Base-by-base conservation (phyloP, 306 rosid species). In the Hippophae gyantsensis region DNA sequence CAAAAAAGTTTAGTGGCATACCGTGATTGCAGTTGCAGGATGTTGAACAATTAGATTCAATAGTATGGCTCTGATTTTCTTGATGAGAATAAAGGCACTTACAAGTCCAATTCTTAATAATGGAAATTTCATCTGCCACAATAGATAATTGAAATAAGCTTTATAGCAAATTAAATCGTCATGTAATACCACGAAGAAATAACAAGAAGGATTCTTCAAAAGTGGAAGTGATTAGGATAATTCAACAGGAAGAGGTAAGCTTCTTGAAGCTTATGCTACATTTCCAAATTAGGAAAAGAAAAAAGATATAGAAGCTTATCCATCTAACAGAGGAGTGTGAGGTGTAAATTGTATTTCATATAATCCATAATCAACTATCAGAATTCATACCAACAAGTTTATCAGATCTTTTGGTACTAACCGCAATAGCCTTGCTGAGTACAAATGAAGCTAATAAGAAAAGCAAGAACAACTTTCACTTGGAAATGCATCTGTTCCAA, bases 21-120 rank as follows among this genome's bases (percentile, higher is more conserved):
- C 96, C 99, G 78, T 71, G 79, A 64, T 60, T 83, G 69, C 99
- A 92, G 58, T 77, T 81, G 72, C 99, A 92, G 70, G 93, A 88
- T 11, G 84, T 60, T 44, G 98, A 81, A 80, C 99, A 92, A 74
- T 88, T 81, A 54, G 82, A 55, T 61, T 65, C 80, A 69, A 75
- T 75, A 57, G 80, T 47, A 67, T 63, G 59, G 66, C 60, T 80
- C 46, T n/a, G 82, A 55, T 78, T 75, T 46, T 71, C 84, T 67
- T 69, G 83, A 57, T 75, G 67, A 42, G 71, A 64, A 69, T 84
- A 72, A 71, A 61, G 66, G 57, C 96, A 92, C 69, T 67, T 76
- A 70, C 98, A 92, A 7, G 75, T 78, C 96, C 96, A 92, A 64
- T 82, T 82, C 65, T 74, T 77, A 57, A 67, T 63, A 73, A 62